Evolutionary conservation across 1,284 basidiomycete species (phyloP).

Genomic region (Heliocybe sulcata): DNA sequence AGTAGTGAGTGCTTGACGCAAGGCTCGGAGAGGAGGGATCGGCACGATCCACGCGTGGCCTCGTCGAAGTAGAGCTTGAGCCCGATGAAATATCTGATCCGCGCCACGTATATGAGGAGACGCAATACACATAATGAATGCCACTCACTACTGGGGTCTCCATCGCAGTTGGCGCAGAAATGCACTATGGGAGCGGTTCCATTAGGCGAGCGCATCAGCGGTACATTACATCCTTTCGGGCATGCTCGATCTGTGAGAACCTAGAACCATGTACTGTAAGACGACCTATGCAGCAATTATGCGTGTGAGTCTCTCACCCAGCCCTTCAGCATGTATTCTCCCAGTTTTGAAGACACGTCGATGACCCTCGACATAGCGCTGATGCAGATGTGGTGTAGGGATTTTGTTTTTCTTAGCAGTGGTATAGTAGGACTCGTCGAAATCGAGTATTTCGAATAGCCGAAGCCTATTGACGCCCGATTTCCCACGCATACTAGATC

Average conservation of each 20-base stretch:
- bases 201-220: conserved; percentile 61
- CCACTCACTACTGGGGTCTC: conserved; percentile 24
- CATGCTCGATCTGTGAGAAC: conserved; percentile 63
- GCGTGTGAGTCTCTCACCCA: conserved; percentile 42
- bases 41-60: conserved; percentile 4
- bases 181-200: conserved; percentile 34
- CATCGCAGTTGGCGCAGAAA: conserved; percentile 61
- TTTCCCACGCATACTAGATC: conserved; percentile 5
- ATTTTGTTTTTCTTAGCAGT: background rate
- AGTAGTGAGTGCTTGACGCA: conserved; percentile 40
- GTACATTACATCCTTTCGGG: conserved; percentile 46
- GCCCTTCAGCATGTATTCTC: conserved; percentile 69
- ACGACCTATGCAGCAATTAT: background rate
- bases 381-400: background rate
- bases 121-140: conserved; percentile 9
- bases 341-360: conserved; percentile 53
- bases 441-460: background rate
- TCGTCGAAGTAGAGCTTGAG: background rate
- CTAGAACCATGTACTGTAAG: conserved; percentile 28
- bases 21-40: conserved; percentile 20
- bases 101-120: conserved; percentile 15
- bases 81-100: conserved; percentile 7
- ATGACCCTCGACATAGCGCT: conserved; percentile 34
- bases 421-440: background rate
- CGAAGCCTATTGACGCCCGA: background rate